Base-by-base conservation (phyloP, 2,329 filamentous ascomycete genomes). In the Fusarium sambucinum region DNA sequence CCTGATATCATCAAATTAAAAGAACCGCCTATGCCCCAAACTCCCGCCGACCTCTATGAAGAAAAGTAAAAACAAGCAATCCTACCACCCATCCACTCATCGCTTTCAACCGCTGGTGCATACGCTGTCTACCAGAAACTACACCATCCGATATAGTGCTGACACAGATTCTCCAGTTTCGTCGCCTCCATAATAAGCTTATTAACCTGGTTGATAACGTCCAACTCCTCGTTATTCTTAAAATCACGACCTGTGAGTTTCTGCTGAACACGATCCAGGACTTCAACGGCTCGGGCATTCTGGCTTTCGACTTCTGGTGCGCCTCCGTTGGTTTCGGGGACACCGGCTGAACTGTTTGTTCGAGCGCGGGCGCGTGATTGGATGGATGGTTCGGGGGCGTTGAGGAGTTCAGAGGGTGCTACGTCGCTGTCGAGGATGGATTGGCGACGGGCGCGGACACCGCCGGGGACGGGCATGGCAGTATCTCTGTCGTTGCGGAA, bases 71-170 rank as follows among this genome's bases (percentile, higher is more conserved):
- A 16, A 45, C 16, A 53, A 10, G 17, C 25, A 53, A 19, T 55
- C 40, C 37, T 25, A 10, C 21, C n/a, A n/a, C 32, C 19, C 33
- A 27, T 23, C 38, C 1, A 21, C n/a, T 13, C 12, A 19, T 41
- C 41, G 1, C 17, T 17, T 17, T 16, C 42, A 30, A 13, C 17
- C 23, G 14, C 10, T 12, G 14, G 6, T 7, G 13, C 16, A 5
- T 3, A 50, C 11, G 7, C n/a, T 35, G 10, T 59, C 77, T 80
- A 98, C 95, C 95, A 98, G 86, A 97, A 98, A 80, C 93, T 96
- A 81, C 95, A 98, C 95, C 95, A 98, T 68, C 96, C 96, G 74
- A 98, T 97, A 79, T 97, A 99, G 83, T 98, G 96, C 84, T 98
- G 96, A 78, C 96, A 99, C 65, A 99, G 83, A 78, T 98, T 98